A percentile compares a stretch with the other conserved stretches of the same genome.
Conservation (phyloP, 2,329 filamentous ascomycete genomes). For the Setomelanomma holmii region DNA sequence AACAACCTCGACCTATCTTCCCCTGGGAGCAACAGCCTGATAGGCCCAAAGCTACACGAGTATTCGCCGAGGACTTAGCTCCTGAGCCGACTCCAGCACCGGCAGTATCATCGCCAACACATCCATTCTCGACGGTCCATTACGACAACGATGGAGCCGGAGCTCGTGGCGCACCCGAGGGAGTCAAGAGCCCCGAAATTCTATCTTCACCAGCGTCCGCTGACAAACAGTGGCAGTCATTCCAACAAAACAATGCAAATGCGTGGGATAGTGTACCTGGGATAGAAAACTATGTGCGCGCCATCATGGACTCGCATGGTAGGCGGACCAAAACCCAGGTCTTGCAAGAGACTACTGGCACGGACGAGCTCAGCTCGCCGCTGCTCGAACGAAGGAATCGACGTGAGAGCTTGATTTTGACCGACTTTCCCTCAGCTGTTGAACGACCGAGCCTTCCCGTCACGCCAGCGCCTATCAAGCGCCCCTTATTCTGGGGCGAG, state of each 20-base stretch:
- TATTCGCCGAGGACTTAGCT: conserved; percentile 66
- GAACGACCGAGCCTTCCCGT: conserved; percentile 90
- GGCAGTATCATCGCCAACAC: conserved; percentile 21
- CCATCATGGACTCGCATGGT: conserved; percentile 68
- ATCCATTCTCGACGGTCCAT: conserved; percentile 41
- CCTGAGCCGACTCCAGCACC: conserved; percentile 49
- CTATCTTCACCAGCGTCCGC: conserved; percentile 32
- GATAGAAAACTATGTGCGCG: conserved; percentile 86
- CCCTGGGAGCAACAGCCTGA: conserved; percentile 82
- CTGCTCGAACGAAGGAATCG: conserved; percentile 44
- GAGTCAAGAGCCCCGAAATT: conserved; percentile 17
- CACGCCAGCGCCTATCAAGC: conserved; percentile 80
- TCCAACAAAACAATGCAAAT: conserved; percentile 70
- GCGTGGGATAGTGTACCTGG: conserved; percentile 93
- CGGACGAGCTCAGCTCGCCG: conserved; percentile 43
- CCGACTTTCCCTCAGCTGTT: conserved; percentile 82
- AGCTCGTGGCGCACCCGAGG: conserved; percentile 16
- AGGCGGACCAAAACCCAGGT: conserved; percentile 57
- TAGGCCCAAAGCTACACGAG: conserved; percentile 68
- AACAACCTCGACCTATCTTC: conserved; percentile 75
- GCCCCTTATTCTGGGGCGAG: conserved; percentile 71
- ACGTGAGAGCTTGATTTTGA: conserved; percentile 71
- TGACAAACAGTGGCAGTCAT: conserved; percentile 74
- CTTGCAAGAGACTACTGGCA: conserved; percentile 34
- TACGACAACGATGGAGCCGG: conserved; percentile 27